Base-by-base conservation (phyloP, 106 monocot species). In the Platanthera zijinensis region DNA sequence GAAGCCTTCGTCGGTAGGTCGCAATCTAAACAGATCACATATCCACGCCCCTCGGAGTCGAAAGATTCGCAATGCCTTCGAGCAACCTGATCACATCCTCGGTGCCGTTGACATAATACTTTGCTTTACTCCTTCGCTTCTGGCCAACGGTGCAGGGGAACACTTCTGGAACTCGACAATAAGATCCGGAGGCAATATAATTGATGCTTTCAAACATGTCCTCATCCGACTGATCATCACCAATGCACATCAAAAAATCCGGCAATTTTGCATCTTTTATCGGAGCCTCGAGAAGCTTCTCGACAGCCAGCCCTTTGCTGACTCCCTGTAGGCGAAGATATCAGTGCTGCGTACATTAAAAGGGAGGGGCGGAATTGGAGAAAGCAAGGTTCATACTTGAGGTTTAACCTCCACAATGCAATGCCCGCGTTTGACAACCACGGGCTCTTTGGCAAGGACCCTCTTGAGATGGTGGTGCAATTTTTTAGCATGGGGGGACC, bases 91-190 rank as follows among this genome's bases (percentile, higher is more conserved):
- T 54, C 25, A 88, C 88, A 3, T 88, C 85, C 14, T 51, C 46
- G 17, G 88, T 85, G 69, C 83, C 82, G 18, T 88, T 85, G 47
- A 88, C 77, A 72, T 81, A 88, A 52, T 85, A 88, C 48, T 76
- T 85, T 7, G 88, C 88, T 56, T 88, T 85, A 77, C 88, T 61
- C 14, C 85, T 61, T 18, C 85, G 88, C 48, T 88, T 88, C 80
- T 88, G 85, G 11, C 88, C 88, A 18, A 88, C 85, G 0, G 88
- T 88, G 75, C 88, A 88, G 5, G 83, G 85, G 73, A 83, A 88
- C 5, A 88, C 45, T 22, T 87, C 87, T 3, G 87, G 81, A 32
- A 79, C 79, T 0, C 77, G 84, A 8, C 82, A 84, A n/a, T 82
- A 62, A 12, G 79, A 57, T 6, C 80, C 64, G 4, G 48, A 67